Evolutionary conservation across 169 alveolate genomes (phyloP).

Genomic region (Besnoitia besnoiti): DNA sequence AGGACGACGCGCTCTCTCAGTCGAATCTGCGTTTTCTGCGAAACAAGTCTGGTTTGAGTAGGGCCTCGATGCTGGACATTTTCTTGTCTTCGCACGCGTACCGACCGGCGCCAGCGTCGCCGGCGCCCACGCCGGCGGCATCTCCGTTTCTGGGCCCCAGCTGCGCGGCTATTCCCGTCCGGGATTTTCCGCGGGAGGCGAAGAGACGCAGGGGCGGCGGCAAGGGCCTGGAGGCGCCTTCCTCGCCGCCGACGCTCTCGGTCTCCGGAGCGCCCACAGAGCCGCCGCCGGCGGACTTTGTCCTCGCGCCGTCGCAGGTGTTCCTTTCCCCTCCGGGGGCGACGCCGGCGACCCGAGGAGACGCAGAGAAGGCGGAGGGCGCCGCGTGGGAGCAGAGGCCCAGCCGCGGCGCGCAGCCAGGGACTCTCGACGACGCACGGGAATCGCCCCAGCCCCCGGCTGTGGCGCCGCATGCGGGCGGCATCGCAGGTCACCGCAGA

Average conservation of each 20-base stretch:
- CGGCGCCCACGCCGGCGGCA: background rate
- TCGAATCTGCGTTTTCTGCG: slow-evolving; percentile 1
- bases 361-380: background rate
- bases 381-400: background rate
- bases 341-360: background rate
- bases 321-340: background rate
- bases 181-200: background rate
- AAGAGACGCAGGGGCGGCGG: background rate
- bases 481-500: background rate
- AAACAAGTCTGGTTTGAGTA: background rate
- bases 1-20: slow-evolving; percentile 25
- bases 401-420: background rate
- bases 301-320: background rate
- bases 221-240: too few species aligned
- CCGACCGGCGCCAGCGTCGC: slow-evolving; percentile 5
- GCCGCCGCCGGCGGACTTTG: background rate
- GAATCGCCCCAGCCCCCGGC: too few species aligned
- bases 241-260: slow-evolving; percentile 22
- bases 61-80: slow-evolving; percentile 14
- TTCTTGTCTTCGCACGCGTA: slow-evolving; percentile 30
- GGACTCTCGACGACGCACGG: background rate
- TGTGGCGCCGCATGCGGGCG: background rate
- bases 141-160: background rate
- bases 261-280: background rate
- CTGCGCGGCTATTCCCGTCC: background rate